These are phyloP conservation scores for Eucalyptus leucophloia DNA, from an alignment of 345 rosid genomes.

Conservation along the genomic window DNA sequence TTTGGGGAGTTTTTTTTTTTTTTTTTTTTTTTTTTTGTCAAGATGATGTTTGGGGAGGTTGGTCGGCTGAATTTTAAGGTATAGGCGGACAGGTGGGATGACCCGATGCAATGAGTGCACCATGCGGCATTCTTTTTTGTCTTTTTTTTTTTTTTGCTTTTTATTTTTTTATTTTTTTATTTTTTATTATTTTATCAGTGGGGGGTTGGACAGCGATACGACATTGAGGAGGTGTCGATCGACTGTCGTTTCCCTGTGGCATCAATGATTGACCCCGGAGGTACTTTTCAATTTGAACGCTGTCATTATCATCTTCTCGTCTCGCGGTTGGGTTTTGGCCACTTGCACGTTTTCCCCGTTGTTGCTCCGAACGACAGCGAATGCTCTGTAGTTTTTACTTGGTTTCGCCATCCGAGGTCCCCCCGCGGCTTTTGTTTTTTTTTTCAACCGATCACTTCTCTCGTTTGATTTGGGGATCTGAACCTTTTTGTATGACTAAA, in stretches of 20 bases:
- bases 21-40: too few species aligned
- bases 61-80: background rate
- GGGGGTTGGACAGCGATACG: background rate
- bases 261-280: background rate
- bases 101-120: background rate
- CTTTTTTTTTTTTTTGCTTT: background rate
- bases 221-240: background rate
- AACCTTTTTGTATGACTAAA: background rate
- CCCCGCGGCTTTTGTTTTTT: background rate
- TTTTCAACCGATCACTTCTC: background rate
- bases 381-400: background rate
- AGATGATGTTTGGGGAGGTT: background rate
- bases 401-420: background rate
- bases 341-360: background rate
- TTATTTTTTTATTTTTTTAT: rapidly evolving
- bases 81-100: background rate
- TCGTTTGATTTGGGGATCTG: background rate
- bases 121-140: rapidly evolving
- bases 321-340: background rate
- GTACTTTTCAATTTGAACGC: background rate
- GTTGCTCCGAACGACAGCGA: background rate
- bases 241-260: background rate
- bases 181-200: background rate
- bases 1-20: too few species aligned
- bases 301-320: background rate